Percentiles rank a stretch among this genome's conserved stretches.
phyloP scores from a whole-genome alignment of 805 yeast genomes.

The Phaffomyces antillensis region DNA sequence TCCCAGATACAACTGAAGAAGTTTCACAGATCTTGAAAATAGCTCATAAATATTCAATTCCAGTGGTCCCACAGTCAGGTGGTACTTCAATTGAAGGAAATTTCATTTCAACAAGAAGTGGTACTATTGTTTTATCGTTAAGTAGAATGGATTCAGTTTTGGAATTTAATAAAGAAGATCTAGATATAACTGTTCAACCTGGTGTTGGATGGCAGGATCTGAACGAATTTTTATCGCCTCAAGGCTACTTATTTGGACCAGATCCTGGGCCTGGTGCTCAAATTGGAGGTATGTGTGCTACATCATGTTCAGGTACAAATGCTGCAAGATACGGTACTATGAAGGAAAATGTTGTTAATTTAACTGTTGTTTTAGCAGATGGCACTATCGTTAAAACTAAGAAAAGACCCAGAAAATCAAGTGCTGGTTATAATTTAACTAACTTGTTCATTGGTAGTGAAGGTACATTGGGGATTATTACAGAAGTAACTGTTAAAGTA shows the following conservation, averaged over 20 bases:
- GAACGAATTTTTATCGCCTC: conserved; percentile 39
- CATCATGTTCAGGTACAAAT: conserved; percentile 75
- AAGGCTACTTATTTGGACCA: conserved; percentile 59
- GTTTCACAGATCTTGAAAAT: conserved; percentile 49
- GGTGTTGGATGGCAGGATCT: conserved; percentile 76
- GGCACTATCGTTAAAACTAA: conserved; percentile 70
- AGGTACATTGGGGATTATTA: conserved; percentile 72
- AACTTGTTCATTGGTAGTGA: conserved; percentile 72
- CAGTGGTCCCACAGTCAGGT: conserved; percentile 59
- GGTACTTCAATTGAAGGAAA: conserved; percentile 67
- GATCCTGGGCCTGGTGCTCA: conserved; percentile 78
- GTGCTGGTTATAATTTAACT: conserved; percentile 74
- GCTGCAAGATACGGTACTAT: conserved; percentile 75
- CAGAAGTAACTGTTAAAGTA: conserved; percentile 67
- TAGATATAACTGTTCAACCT: conserved; percentile 68
- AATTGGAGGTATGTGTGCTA: conserved; percentile 71
- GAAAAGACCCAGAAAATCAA: conserved; percentile 63
- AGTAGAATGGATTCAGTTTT: conserved; percentile 53
- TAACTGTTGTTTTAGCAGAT: conserved; percentile 73
- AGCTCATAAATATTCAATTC: conserved; percentile 46
- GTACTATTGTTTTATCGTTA: conserved; percentile 52
- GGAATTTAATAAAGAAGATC: conserved; percentile 50
- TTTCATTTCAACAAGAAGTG: conserved; percentile 52
- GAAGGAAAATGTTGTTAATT: conserved; percentile 59
- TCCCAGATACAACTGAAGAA: conserved; percentile 48